phyloP scores from a whole-genome alignment of 163 green algal genomes.

The Chlamydomonas reinhardtii region DNA sequence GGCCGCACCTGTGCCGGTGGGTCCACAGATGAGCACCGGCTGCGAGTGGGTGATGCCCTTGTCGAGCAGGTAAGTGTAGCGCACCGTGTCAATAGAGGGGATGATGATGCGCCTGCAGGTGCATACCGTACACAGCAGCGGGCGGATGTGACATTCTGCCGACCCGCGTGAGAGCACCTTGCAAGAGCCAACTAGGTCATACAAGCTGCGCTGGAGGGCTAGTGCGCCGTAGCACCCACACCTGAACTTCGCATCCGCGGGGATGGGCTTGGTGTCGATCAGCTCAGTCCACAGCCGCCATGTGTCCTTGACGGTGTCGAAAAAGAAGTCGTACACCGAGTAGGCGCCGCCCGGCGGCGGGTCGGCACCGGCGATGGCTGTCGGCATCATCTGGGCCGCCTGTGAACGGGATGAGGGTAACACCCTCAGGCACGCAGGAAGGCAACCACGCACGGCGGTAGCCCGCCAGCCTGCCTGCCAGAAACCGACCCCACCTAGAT shows the following conservation, averaged over 20 bases:
- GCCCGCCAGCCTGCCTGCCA: too few relatives aligned
- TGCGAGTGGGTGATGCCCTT: slow-evolving; percentile 60
- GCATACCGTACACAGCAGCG: too few relatives aligned
- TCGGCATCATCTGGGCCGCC: slow-evolving; percentile 38
- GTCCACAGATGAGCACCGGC: slow-evolving; percentile 78
- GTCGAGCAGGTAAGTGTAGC: slow-evolving; percentile 79
- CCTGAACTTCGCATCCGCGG: slow-evolving; percentile 56
- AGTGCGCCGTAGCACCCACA: not conserved
- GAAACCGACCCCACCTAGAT: too few relatives aligned
- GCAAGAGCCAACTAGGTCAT: too few relatives aligned
- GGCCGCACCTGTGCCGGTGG: slow-evolving; percentile 66
- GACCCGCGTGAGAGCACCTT: too few relatives aligned
- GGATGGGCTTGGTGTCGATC: slow-evolving; percentile 61
- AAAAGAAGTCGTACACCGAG: slow-evolving; percentile 77
- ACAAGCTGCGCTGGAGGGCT: too few relatives aligned
- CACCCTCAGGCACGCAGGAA: not conserved
- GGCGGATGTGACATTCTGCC: too few relatives aligned
- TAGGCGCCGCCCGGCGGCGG: not conserved
- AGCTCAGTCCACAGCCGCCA: slow-evolving; percentile 70
- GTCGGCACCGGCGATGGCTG: not conserved
- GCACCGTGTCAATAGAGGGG: slow-evolving; percentile 77
- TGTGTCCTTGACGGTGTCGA: slow-evolving; percentile 57
- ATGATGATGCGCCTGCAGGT: slow-evolving; percentile 75
- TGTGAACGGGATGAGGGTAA: slow-evolving; percentile 36
- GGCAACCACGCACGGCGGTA: too few relatives aligned